Conservation (phyloP, 163 green algal species). For the Scenedesmus sp. region DNA sequence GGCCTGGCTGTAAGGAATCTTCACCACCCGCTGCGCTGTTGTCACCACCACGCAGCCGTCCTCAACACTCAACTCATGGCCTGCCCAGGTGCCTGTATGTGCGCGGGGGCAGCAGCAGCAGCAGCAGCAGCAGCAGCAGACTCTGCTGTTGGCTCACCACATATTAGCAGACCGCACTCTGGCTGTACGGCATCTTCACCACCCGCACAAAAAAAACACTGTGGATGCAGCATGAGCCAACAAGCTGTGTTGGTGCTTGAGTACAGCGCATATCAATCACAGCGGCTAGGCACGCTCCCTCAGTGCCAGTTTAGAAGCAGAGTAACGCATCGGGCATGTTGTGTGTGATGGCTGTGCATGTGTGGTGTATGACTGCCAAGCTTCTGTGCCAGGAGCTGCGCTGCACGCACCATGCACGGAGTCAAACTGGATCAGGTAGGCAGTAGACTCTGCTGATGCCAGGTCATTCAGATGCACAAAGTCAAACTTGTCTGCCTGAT, state of each 20-base stretch:
- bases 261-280: too few species aligned
- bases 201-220: neutral
- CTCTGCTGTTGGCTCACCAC: neutral
- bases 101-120: neutral
- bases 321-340: too few species aligned
- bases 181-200: neutral
- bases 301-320: too few species aligned
- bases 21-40: neutral
- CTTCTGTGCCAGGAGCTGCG: neutral
- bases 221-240: too few species aligned
- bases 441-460: slow-evolving; percentile 68
- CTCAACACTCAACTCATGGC: slow-evolving; percentile 62
- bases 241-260: too few species aligned
- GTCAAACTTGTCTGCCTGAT: slow-evolving; percentile 66
- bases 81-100: slow-evolving; percentile 73
- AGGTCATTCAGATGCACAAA: slow-evolving; percentile 89
- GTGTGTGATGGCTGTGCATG: too few species aligned
- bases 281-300: too few species aligned
- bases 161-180: neutral
- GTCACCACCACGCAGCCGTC: slow-evolving; percentile 50
- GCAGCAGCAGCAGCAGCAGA: too few species aligned
- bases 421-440: slow-evolving; percentile 91
- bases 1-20: slow-evolving; percentile 68
- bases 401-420: slow-evolving; percentile 73
- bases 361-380: neutral